Evolutionary conservation across 371 early-diverging fungal species (phyloP).

Genomic region (Mucor racemosus): DNA sequence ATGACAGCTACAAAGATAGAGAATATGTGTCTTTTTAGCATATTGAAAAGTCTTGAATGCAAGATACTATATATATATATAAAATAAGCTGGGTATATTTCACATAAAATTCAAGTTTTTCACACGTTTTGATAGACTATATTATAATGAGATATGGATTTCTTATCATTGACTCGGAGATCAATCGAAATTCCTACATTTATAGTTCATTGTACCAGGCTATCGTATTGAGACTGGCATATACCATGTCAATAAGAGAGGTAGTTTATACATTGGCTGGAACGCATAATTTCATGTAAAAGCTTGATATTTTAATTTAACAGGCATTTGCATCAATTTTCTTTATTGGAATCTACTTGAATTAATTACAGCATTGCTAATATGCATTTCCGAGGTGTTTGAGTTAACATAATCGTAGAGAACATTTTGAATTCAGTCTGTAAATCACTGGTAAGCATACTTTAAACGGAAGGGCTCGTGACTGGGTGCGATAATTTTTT

Average conservation of each 20-base stretch:
- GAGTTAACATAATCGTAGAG: neutral
- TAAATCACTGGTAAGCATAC: neutral
- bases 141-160: neutral
- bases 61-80: no score
- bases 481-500: conserved; percentile 5
- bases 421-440: neutral
- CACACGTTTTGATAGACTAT: neutral
- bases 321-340: neutral
- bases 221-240: neutral
- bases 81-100: no score
- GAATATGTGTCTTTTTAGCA: neutral
- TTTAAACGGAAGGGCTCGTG: neutral
- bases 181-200: neutral
- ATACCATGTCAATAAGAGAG: neutral
- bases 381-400: neutral
- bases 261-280: no score
- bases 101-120: neutral
- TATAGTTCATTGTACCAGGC: neutral
- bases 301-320: neutral
- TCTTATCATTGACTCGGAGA: conserved; percentile 5
- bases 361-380: neutral
- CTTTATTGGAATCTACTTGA: neutral
- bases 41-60: no score
- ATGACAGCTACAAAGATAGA: neutral
- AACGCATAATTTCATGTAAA: neutral